A percentile compares a stretch with the other conserved stretches of the same genome.
phyloP scores from a whole-genome alignment of 2,329 filamentous ascomycete genomes.

The Beauveria brongniartii region DNA sequence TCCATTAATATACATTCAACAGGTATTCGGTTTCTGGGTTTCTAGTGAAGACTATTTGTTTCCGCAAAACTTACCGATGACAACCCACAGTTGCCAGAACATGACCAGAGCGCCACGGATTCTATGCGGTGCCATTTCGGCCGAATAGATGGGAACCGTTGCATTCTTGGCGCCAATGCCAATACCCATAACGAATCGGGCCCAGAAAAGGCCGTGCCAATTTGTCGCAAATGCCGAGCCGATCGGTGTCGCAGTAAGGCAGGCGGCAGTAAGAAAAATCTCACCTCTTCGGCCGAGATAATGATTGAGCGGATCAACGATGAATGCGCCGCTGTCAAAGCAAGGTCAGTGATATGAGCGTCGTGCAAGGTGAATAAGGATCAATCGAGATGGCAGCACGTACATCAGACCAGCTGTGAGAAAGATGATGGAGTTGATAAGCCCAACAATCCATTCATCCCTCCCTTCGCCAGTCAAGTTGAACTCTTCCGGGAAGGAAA shows the following conservation, averaged over 20 bases:
- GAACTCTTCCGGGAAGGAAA: slow-evolving; percentile 45
- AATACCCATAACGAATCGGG: slow-evolving; percentile 59
- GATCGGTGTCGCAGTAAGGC: slow-evolving; percentile 41
- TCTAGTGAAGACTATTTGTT: not conserved
- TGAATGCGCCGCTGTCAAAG: slow-evolving; percentile 19
- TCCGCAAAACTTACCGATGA: slow-evolving; percentile 12
- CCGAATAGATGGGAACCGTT: slow-evolving; percentile 62
- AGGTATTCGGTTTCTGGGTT: not conserved
- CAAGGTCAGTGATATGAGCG: not conserved
- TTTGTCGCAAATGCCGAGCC: slow-evolving; percentile 51
- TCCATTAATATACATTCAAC: slow-evolving; percentile 29
- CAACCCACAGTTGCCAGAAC: slow-evolving; percentile 53
- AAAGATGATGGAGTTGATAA: slow-evolving; percentile 27
- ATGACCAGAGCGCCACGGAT: slow-evolving; percentile 70
- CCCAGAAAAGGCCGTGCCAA: slow-evolving; percentile 59
- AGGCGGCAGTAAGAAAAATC: slow-evolving; percentile 53
- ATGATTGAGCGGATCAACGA: slow-evolving; percentile 45
- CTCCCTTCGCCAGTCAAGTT: slow-evolving; percentile 27
- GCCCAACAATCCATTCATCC: slow-evolving; percentile 34
- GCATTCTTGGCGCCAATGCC: slow-evolving; percentile 59
- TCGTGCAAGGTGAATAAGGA: not conserved
- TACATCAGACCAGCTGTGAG: slow-evolving; percentile 49
- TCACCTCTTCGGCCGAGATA: slow-evolving; percentile 58
- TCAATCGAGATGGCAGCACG: slow-evolving; percentile 12
- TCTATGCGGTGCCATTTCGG: slow-evolving; percentile 58